phyloP scores from a whole-genome alignment of 495 filamentous ascomycete species.

The Apiosordaria backusii region DNA sequence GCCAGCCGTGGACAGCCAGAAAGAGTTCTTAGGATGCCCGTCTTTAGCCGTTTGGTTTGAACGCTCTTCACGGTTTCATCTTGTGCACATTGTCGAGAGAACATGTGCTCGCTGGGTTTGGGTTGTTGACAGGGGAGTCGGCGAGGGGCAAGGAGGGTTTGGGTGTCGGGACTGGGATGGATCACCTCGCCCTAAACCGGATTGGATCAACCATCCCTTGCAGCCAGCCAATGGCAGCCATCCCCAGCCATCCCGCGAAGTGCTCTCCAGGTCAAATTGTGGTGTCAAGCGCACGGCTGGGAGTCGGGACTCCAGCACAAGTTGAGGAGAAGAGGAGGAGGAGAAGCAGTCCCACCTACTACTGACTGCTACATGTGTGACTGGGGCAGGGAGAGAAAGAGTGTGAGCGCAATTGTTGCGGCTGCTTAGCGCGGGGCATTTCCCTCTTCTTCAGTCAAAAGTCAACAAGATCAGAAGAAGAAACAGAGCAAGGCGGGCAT shows the following conservation, averaged over 20 bases:
- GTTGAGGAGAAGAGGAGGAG: not conserved
- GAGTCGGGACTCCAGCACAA: not conserved
- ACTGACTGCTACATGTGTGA: not conserved
- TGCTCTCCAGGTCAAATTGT: constrained; percentile 13
- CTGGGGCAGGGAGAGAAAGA: not conserved
- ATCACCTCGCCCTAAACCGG: constrained; percentile 21
- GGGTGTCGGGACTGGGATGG: constrained; percentile 16
- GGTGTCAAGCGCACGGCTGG: constrained; percentile 12
- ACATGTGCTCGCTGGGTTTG: not conserved
- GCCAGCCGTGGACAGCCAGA: not conserved
- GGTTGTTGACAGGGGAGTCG: not conserved
- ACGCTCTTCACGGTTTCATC: not conserved
- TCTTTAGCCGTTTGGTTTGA: not conserved
- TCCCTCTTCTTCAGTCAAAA: not conserved
- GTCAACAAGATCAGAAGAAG: not conserved
- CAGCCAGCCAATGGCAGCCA: constrained; percentile 37
- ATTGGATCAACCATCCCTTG: constrained; percentile 15
- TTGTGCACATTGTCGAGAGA: not conserved
- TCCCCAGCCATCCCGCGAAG: constrained; percentile 45
- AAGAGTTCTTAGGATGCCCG: not conserved
- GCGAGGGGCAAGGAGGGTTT: not conserved
- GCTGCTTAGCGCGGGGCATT: constrained; percentile 1
- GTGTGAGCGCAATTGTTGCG: not conserved
- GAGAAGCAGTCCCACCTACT: not conserved
- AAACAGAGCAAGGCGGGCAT: not conserved